Percentiles rank a stretch among this genome's conserved stretches.
phyloP scores from a whole-genome alignment of 1,284 basidiomycete species.

The Tetrapyrgos nigripes region DNA sequence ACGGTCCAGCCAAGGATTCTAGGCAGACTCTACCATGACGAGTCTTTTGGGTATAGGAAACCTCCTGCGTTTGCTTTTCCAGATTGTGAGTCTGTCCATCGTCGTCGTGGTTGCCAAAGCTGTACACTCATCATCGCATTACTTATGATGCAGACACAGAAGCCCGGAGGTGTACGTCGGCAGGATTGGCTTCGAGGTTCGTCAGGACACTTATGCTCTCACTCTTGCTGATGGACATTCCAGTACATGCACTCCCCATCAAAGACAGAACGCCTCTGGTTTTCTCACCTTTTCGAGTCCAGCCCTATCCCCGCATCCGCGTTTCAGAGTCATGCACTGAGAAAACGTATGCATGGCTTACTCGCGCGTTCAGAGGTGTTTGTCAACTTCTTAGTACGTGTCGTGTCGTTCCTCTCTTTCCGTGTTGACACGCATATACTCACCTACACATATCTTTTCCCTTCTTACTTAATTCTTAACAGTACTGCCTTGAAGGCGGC shows the following conservation, averaged over 20 bases:
- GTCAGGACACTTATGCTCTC: no score
- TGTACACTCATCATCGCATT: background rate
- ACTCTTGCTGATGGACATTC: no score
- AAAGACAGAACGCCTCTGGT: conserved; percentile 85
- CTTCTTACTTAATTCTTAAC: background rate
- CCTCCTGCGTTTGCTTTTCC: conserved; percentile 69
- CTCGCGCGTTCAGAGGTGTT: conserved; percentile 81
- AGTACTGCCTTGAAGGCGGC: conserved; percentile 86
- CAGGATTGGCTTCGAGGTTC: conserved; percentile 81
- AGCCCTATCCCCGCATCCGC: conserved; percentile 48
- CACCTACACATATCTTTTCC: no score
- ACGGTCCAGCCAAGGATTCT: background rate
- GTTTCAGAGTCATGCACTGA: conserved; percentile 40
- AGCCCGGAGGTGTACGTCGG: conserved; percentile 80
- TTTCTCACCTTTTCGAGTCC: conserved; percentile 83
- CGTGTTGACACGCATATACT: background rate
- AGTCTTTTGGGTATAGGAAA: conserved; percentile 83
- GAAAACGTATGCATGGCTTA: conserved; percentile 68
- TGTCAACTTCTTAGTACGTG: conserved; percentile 87
- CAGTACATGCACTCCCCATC: conserved; percentile 86
- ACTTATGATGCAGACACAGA: conserved; percentile 63
- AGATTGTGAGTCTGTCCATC: conserved; percentile 66
- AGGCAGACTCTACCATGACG: conserved; percentile 71
- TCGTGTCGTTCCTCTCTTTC: conserved; percentile 47
- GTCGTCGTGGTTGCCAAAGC: no score